phyloP scores from a whole-genome alignment of 805 yeast genomes.

The Debaryomyces prosopidis region DNA sequence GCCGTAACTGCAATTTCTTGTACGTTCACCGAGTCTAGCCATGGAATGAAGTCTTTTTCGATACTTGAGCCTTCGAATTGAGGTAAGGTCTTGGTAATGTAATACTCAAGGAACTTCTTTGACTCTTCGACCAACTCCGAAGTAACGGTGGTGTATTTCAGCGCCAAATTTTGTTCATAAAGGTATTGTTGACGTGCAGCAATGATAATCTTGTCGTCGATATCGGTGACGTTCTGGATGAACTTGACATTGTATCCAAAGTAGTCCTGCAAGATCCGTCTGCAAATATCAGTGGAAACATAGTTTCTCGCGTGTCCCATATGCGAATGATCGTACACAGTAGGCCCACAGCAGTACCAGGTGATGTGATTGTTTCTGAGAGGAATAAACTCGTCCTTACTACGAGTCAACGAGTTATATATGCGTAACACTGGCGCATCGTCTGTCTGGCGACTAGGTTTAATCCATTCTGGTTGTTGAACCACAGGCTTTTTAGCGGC shows the following conservation, averaged over 20 bases:
- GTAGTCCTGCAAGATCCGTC: constrained; percentile 85
- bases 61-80: constrained; percentile 28
- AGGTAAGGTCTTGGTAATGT: constrained; percentile 56
- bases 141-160: constrained; percentile 26
- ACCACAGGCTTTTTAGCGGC: constrained; percentile 27
- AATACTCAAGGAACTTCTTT: constrained; percentile 45
- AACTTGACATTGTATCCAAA: constrained; percentile 87
- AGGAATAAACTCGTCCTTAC: constrained; percentile 80
- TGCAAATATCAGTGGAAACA: constrained; percentile 89
- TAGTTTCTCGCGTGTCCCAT: constrained; percentile 99
- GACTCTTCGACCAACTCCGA: constrained; percentile 40
- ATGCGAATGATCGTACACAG: constrained; percentile 93
- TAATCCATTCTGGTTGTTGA: constrained; percentile 40
- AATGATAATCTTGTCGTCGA: constrained; percentile 93
- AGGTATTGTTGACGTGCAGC: constrained; percentile 90
- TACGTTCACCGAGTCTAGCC: constrained; percentile 54
- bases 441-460: constrained; percentile 11
- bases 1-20: constrained; percentile 50
- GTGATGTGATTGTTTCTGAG: constrained; percentile 61
- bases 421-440: constrained; percentile 49
- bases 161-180: constrained; percentile 57
- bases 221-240: constrained; percentile 97
- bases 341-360: constrained; percentile 99
- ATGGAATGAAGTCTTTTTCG: constrained; percentile 43
- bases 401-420: constrained; percentile 81